phyloP scores from a whole-genome alignment of 305 asterid genomes.

The Rubia balearica region DNA sequence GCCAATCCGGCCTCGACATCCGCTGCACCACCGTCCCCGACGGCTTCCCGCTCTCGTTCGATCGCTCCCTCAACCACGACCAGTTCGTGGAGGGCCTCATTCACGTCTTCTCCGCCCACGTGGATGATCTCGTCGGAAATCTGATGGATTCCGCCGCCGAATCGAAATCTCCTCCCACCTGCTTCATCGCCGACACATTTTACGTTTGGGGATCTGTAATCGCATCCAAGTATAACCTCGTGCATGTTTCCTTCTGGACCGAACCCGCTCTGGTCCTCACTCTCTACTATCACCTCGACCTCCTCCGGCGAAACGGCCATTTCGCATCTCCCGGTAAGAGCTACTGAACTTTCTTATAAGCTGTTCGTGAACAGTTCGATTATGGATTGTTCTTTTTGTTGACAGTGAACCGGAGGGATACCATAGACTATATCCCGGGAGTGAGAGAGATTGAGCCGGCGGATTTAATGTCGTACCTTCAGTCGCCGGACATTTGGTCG shows the following conservation, averaged over 20 bases:
- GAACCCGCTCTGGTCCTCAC: constrained; percentile 55
- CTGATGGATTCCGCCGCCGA: constrained; percentile 11
- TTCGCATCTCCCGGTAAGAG: constrained; percentile 34
- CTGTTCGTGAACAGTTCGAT: no score
- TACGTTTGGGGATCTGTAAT: constrained; percentile 41
- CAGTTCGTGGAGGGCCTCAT: constrained; percentile 31
- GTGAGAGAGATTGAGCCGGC: constrained; percentile 47
- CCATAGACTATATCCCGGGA: constrained; percentile 66
- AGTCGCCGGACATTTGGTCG: constrained; percentile 39
- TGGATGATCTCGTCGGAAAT: constrained; percentile 38
- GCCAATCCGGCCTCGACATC: constrained; percentile 37
- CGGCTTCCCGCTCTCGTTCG: constrained; percentile 38
- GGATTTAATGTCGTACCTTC: constrained; percentile 62
- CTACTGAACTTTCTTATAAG: background rate
- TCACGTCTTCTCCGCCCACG: constrained; percentile 28
- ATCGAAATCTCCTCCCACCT: constrained; percentile 24
- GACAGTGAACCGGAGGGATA: constrained; percentile 47
- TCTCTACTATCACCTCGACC: constrained; percentile 41
- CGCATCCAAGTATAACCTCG: constrained; percentile 26
- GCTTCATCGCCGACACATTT: constrained; percentile 45
- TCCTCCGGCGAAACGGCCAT: constrained; percentile 42
- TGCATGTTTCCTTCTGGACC: constrained; percentile 45
- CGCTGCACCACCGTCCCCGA: constrained; percentile 37
- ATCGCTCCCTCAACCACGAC: constrained; percentile 33
- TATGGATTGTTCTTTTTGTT: background rate